Conservation (phyloP, 345 rosid species). For the Citrus mangshanensis region DNA sequence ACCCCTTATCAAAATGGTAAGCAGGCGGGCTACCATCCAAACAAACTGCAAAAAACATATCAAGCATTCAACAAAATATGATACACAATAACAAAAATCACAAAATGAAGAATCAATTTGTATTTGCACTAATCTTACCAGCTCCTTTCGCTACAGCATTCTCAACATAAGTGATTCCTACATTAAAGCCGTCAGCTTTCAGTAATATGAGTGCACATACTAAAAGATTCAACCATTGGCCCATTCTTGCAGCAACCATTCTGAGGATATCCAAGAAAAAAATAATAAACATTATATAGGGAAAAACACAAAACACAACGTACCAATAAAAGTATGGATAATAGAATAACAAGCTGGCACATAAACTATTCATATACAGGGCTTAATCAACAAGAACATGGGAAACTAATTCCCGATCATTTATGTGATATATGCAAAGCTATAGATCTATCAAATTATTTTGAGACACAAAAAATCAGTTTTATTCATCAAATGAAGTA, state of each 20-base stretch:
- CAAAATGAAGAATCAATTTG: not conserved
- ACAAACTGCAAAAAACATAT: constrained; percentile 56
- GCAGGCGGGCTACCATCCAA: constrained; percentile 98
- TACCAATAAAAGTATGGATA: not conserved
- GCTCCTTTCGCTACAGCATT: constrained; percentile 82
- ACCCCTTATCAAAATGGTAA: constrained; percentile 75
- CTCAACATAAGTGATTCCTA: constrained; percentile 51
- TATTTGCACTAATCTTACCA: constrained; percentile 38
- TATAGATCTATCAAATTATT: constrained; percentile 8
- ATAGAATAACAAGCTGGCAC: not conserved
- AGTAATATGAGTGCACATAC: constrained; percentile 36
- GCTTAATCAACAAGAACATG: not conserved
- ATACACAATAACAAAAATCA: not conserved
- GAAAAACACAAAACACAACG: constrained; percentile 3
- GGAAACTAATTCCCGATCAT: not conserved
- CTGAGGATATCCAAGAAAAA: constrained; percentile 34
- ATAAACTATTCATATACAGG: not conserved
- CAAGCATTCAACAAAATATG: not conserved
- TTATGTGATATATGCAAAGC: not conserved
- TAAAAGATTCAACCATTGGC: constrained; percentile 42
- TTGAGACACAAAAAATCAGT: not conserved
- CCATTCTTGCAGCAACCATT: constrained; percentile 52
- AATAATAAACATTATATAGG: not conserved
- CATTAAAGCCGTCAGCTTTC: constrained; percentile 45
- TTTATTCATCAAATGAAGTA: not conserved